Evolutionary conservation across 768 basidiomycete species (phyloP), one percentile per base, ranked within the genome.

Genomic region (Austroboletus festivus): DNA sequence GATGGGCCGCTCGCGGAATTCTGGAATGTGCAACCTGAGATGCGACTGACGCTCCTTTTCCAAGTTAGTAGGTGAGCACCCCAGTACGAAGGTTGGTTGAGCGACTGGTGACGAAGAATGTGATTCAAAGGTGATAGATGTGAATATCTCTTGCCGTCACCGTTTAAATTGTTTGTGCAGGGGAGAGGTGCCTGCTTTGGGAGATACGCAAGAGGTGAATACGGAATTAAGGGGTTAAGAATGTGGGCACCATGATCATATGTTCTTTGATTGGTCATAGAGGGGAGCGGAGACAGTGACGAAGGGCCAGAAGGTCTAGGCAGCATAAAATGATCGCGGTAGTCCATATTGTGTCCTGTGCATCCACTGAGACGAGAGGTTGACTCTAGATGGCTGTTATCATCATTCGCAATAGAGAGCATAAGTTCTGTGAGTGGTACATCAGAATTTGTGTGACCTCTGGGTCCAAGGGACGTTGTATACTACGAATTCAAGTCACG

Each of bases 41-140:
- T 35, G 38, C 28, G 56, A 61, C 2, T 52, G 41, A 16, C 47
- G 30, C 1, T 56, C 47, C 59, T 49, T n/a, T n/a, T n/a, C n/a
- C n/a, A n/a, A n/a, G n/a, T n/a, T n/a, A n/a, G n/a, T n/a, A 3
- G 31, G 13, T 33, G 9, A 33, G 31, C 13, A 33, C 13, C 31
- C 12, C 9, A 33, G 13, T 4, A 33, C 15, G 7, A 13, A 4
- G 31, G 13, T 11, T 33, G 11, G 5, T 4, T 10, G 31, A 33
- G 3, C 15, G 31, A 33, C 31, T 33, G 31, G 15, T 13, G 9
- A 10, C 4, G 12, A 7, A 13, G 31, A 33, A 33, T 33, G 31
- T 15, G 9, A 13, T 33, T 15, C 31, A 33, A 33, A 28, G n/a
- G n/a, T n/a, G n/a, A n/a, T n/a, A n/a, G n/a, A n/a, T n/a, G n/a